These are phyloP conservation scores for Physaria fendleri DNA, from an alignment of 345 rosid genomes.

Conservation along the genomic window DNA sequence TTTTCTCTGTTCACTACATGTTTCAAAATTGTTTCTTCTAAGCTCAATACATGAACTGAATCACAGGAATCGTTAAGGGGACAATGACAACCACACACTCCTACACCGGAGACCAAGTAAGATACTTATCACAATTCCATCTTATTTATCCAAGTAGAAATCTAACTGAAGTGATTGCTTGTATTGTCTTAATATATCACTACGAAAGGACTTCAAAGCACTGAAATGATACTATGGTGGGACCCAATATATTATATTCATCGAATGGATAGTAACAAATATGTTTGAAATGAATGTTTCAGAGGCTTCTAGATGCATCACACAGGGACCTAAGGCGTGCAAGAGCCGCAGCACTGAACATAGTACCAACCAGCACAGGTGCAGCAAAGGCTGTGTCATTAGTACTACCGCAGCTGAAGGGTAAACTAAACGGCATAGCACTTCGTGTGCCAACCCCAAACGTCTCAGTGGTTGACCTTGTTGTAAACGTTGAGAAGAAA, in stretches of 20 bases:
- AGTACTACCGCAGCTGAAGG: slow-evolving; percentile 92
- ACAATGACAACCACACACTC: slow-evolving; percentile 99
- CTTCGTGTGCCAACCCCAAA: slow-evolving; percentile 99
- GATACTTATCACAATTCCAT: not conserved
- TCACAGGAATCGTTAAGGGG: slow-evolving; percentile 92
- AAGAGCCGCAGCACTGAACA: slow-evolving; percentile 94
- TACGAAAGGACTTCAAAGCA: too few relatives aligned
- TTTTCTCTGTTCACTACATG: not conserved
- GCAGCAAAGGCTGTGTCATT: slow-evolving; percentile 98
- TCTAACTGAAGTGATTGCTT: not conserved
- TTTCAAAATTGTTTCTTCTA: not conserved
- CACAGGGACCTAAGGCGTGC: slow-evolving; percentile 98
- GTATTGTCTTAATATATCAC: not conserved
- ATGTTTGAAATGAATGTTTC: slow-evolving; percentile 21
- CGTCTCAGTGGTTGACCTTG: slow-evolving; percentile 92
- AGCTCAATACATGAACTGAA: not conserved
- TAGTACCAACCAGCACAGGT: slow-evolving; percentile 96
- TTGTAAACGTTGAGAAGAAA: slow-evolving; percentile 75
- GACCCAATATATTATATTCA: not conserved
- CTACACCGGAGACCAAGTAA: slow-evolving; percentile 97
- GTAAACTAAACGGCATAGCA: slow-evolving; percentile 96
- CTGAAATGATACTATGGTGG: not conserved
- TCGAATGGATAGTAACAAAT: not conserved
- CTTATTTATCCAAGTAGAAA: not conserved
- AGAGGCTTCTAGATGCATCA: slow-evolving; percentile 97